A percentile compares a stretch with the other conserved stretches of the same genome.
phyloP scores from a whole-genome alignment of 176 grass and related monocot genomes.

The Alopecurus myosuroides region DNA sequence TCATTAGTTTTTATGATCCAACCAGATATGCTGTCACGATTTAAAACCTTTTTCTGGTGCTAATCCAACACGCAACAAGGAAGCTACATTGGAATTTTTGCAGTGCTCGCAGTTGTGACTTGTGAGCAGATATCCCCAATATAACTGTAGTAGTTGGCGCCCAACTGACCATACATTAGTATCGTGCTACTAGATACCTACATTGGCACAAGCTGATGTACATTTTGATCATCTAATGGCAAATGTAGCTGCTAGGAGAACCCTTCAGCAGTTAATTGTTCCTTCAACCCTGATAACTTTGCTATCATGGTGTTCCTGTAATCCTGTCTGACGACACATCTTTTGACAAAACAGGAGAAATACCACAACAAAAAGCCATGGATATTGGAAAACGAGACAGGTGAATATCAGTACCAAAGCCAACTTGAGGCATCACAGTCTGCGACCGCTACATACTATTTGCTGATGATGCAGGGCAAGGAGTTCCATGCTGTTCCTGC shows the following conservation, averaged over 20 bases:
- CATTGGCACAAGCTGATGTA: not conserved
- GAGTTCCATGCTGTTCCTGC: slow-evolving; percentile 64
- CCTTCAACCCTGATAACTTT: not conserved
- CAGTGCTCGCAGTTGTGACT: not conserved
- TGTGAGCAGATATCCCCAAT: not conserved
- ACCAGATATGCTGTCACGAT: not conserved
- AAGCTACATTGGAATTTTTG: not conserved
- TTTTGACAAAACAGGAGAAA: slow-evolving; percentile 59
- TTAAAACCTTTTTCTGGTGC: not conserved
- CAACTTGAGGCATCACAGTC: slow-evolving; percentile 59
- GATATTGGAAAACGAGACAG: slow-evolving; percentile 85
- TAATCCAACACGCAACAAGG: not conserved
- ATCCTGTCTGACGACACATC: not conserved
- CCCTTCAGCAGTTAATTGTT: slow-evolving; percentile 13
- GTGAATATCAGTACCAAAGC: slow-evolving; percentile 68
- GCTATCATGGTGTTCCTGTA: not conserved
- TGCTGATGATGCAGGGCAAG: slow-evolving; percentile 50
- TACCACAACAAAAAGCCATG: slow-evolving; percentile 62
- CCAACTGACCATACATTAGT: not conserved
- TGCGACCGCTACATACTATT: slow-evolving; percentile 64
- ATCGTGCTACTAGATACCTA: not conserved
- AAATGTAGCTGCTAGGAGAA: slow-evolving; percentile 1
- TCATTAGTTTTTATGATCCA: not conserved
- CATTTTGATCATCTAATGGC: not conserved
- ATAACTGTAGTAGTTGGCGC: not conserved